Conservation (phyloP, 2,329 filamentous ascomycete genomes). For the Xylariales sp. region DNA sequence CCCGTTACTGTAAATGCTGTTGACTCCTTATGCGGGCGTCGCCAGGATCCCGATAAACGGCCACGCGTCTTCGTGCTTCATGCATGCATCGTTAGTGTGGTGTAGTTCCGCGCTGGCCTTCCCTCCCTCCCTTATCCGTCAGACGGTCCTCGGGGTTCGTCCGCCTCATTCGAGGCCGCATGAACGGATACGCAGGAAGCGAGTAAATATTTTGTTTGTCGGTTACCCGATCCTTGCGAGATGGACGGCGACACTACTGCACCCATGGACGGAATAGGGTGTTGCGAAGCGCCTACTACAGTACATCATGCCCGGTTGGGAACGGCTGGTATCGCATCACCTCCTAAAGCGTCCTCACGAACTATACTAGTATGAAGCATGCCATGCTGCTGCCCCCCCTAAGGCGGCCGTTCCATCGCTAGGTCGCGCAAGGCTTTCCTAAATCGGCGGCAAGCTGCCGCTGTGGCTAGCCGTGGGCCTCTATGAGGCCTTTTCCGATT, state of each 20-base stretch:
- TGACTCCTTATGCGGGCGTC: not conserved
- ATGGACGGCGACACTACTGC: not conserved
- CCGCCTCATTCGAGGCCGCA: not conserved
- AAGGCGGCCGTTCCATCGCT: not conserved
- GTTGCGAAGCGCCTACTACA: not conserved
- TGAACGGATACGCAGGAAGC: not conserved
- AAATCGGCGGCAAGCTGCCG: conserved; percentile 4
- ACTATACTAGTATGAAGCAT: not conserved
- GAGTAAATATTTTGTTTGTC: not conserved
- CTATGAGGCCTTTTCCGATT: not conserved
- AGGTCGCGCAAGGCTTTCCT: not conserved
- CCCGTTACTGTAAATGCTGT: not conserved
- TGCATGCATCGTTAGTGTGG: conserved; percentile 17
- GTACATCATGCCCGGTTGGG: not conserved
- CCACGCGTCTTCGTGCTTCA: conserved; percentile 12
- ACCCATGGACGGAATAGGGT: not conserved
- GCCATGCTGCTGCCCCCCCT: not conserved
- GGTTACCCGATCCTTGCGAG: not conserved
- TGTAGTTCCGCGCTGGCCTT: not conserved
- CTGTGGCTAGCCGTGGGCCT: not conserved
- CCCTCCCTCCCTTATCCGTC: not conserved
- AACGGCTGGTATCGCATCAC: not conserved
- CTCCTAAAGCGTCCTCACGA: not conserved
- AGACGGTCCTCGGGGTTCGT: not conserved
- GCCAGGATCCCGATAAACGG: not conserved